Evolutionary conservation across 345 rosid genomes (phyloP).

Genomic region (Excoecaria agallocha): DNA sequence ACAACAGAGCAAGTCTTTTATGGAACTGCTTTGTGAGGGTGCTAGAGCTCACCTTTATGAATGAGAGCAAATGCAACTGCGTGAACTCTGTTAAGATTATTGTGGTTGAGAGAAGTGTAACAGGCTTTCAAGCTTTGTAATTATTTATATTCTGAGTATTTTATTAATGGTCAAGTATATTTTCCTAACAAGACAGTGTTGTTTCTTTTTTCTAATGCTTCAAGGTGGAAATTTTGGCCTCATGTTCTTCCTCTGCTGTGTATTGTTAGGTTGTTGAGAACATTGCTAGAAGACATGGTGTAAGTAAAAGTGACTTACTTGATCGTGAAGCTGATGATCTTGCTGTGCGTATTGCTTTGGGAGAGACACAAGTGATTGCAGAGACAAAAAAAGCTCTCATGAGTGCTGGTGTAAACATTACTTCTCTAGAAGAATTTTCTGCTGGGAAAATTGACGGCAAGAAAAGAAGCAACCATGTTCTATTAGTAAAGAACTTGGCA

Average conservation of each 20-base stretch:
- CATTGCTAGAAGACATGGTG: slow-evolving; percentile 76
- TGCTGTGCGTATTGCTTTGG: slow-evolving; percentile 94
- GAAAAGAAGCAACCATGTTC: slow-evolving; percentile 77
- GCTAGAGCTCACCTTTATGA: too few species aligned
- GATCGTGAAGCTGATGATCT: slow-evolving; percentile 89
- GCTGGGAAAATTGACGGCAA: slow-evolving; percentile 51
- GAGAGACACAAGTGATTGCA: slow-evolving; percentile 90
- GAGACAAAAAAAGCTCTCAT: slow-evolving; percentile 83
- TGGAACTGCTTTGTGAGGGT: too few species aligned
- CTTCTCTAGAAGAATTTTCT: slow-evolving; percentile 67
- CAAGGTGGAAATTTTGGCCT: neutral
- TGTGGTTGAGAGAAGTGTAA: neutral
- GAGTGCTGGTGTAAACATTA: slow-evolving; percentile 76
- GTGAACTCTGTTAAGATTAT: too few species aligned
- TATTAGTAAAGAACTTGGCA: slow-evolving; percentile 89
- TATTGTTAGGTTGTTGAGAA: slow-evolving; percentile 67
- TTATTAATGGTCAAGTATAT: neutral
- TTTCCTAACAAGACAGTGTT: neutral
- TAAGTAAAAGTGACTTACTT: slow-evolving; percentile 88
- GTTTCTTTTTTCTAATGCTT: neutral
- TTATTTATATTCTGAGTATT: neutral
- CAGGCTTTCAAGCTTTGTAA: neutral
- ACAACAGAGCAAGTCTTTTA: neutral
- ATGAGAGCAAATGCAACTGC: too few species aligned
- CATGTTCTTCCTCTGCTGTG: neutral